phyloP scores from a whole-genome alignment of 1,284 basidiomycete species.

The Jaminaea rosea region DNA sequence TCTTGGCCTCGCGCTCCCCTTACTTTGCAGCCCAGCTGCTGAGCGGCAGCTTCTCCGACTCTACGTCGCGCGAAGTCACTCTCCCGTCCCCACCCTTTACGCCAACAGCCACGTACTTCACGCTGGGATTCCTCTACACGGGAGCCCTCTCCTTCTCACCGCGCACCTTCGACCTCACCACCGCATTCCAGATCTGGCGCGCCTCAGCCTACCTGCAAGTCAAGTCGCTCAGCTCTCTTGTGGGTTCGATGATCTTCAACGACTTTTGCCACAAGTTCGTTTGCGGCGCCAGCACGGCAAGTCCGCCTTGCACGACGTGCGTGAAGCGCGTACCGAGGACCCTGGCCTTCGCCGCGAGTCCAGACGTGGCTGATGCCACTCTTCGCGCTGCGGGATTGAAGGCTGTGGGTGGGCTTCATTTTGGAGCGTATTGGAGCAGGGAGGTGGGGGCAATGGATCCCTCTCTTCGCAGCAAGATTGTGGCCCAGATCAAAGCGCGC shows the following conservation, averaged over 20 bases:
- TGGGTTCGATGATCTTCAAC: slow-evolving; percentile 23
- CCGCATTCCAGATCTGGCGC: slow-evolving; percentile 78
- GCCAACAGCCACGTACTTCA: slow-evolving; percentile 84
- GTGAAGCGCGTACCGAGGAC: slow-evolving; percentile 31
- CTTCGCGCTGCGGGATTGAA: slow-evolving; percentile 15
- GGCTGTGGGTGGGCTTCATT: slow-evolving; percentile 24
- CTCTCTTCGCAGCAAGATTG: slow-evolving; percentile 19
- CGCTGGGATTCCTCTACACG: slow-evolving; percentile 85
- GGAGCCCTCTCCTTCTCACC: slow-evolving; percentile 88
- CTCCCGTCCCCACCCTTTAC: slow-evolving; percentile 70
- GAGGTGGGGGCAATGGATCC: slow-evolving; percentile 34
- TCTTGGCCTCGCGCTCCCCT: slow-evolving; percentile 75
- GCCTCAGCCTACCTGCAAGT: slow-evolving; percentile 74
- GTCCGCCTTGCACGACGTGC: slow-evolving; percentile 36
- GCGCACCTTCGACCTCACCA: slow-evolving; percentile 80
- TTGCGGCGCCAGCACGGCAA: no score
- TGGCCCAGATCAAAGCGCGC: slow-evolving; percentile 14
- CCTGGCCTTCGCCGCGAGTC: slow-evolving; percentile 23
- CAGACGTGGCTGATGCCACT: slow-evolving; percentile 26
- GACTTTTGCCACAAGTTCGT: slow-evolving; percentile 39
- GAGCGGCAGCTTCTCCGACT: slow-evolving; percentile 55
- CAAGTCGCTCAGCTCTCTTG: slow-evolving; percentile 34
- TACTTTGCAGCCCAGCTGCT: slow-evolving; percentile 74
- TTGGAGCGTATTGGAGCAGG: slow-evolving; percentile 36
- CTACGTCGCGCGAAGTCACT: slow-evolving; percentile 14